Evolutionary conservation across 306 rosid species (phyloP).

Genomic region (Fagus crenata): DNA sequence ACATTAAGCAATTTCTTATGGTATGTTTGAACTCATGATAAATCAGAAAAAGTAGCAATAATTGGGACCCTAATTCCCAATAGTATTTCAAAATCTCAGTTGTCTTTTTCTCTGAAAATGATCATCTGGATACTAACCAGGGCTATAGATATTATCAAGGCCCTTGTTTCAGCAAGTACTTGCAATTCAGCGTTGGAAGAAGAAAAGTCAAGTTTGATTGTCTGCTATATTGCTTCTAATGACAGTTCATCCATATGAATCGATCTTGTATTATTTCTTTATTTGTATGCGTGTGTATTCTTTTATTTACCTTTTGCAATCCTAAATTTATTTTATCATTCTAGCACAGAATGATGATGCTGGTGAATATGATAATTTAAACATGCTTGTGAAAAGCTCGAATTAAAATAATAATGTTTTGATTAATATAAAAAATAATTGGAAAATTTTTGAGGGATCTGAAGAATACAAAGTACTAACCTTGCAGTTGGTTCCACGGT

Average conservation of each 20-base stretch:
- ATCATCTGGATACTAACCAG: neutral
- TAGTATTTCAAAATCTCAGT: neutral
- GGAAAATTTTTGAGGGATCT: neutral
- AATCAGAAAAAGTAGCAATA: conserved; percentile 13
- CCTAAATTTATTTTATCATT: neutral
- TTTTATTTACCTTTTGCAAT: neutral
- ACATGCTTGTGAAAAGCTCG: neutral
- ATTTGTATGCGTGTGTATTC: neutral
- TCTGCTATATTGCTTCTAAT: no score
- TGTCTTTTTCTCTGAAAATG: neutral
- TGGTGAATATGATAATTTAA: neutral
- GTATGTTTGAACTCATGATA: conserved; percentile 42
- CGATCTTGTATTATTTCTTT: neutral
- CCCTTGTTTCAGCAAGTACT: neutral
- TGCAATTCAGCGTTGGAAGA: neutral
- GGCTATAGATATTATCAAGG: neutral
- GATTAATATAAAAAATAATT: neutral
- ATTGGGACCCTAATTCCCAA: conserved; percentile 3
- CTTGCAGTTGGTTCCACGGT: neutral
- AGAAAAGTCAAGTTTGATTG: neutral
- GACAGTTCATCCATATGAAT: neutral
- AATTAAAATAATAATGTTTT: neutral
- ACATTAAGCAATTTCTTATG: conserved; percentile 63
- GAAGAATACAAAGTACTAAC: neutral
- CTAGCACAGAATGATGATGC: neutral